Evolutionary conservation across 1,284 basidiomycete genomes (phyloP).

Genomic region (Flammula alnicola): DNA sequence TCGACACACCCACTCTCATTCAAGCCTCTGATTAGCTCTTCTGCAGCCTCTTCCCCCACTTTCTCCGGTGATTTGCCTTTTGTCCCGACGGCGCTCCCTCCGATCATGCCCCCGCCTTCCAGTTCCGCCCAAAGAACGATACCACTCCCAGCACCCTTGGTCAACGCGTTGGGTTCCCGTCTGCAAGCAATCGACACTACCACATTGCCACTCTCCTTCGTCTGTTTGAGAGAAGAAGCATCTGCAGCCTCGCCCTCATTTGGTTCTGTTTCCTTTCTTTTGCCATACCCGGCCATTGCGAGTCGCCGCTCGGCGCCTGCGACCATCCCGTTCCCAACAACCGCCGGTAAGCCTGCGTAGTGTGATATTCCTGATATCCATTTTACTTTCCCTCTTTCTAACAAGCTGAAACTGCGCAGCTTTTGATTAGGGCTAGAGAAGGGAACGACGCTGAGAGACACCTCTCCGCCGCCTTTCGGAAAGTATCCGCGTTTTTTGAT

Average conservation of each 20-base stretch:
- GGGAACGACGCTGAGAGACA: conserved; percentile 49
- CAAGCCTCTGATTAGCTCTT: conserved; percentile 57
- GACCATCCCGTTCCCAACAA: conserved; percentile 58
- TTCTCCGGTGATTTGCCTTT: conserved; percentile 47
- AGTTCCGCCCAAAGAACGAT: conserved; percentile 76
- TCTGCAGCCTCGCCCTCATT: neutral
- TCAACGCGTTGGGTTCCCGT: conserved; percentile 51
- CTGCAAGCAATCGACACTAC: conserved; percentile 46
- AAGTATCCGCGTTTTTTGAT: conserved; percentile 65
- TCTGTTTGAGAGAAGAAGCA: neutral
- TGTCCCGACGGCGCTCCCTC: conserved; percentile 63
- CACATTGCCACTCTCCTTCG: conserved; percentile 19
- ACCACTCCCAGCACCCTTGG: conserved; percentile 65
- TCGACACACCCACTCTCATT: conserved; percentile 70
- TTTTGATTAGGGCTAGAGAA: conserved; percentile 34
- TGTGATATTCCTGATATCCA: conserved; percentile 61
- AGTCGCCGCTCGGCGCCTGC: conserved; percentile 52
- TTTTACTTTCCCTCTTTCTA: conserved; percentile 56
- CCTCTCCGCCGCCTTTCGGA: conserved; percentile 70
- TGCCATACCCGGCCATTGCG: conserved; percentile 30
- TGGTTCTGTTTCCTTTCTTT: too few relatives aligned
- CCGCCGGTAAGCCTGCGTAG: conserved; percentile 60
- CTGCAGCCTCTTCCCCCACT: conserved; percentile 63
- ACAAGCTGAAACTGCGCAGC: conserved; percentile 52
- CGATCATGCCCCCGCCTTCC: conserved; percentile 63